Evolutionary conservation across 2,329 filamentous ascomycete species (phyloP).

Genomic region (Torrubiella hemipterigena): DNA sequence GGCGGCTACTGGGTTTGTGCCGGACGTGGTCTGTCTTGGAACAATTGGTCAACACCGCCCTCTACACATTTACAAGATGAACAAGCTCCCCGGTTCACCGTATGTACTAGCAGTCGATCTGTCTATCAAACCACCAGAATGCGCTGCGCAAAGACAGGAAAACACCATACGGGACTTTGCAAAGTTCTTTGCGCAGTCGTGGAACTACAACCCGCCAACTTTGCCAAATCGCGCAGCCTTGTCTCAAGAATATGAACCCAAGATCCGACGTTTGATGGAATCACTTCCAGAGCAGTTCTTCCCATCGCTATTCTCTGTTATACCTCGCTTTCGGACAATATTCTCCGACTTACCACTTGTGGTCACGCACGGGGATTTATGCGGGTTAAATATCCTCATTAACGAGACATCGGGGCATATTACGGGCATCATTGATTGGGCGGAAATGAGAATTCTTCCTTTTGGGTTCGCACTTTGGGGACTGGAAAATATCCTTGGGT

Average conservation of each 20-base stretch:
- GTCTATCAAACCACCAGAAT: conserved; percentile 2
- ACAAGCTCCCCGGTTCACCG: conserved; percentile 7
- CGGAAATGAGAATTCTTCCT: conserved; percentile 13
- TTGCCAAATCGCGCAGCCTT: conserved; percentile 1
- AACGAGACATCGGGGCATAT: conserved; percentile 13
- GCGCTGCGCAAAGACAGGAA: conserved; percentile 2
- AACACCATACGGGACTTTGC: conserved; percentile 6
- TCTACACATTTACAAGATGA: conserved; percentile 9
- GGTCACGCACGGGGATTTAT: conserved; percentile 15
- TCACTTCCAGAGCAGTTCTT: conserved; percentile 5
- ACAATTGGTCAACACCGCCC: conserved; percentile 5
- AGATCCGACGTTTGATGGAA: conserved; percentile 3
- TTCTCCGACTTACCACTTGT: conserved; percentile 9
- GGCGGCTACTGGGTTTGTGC: conserved; percentile 4
- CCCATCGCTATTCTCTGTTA: conserved; percentile 2
- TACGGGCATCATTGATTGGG: conserved; percentile 19
- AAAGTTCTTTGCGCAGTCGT: conserved; percentile 10
- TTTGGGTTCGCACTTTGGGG: conserved; percentile 18
- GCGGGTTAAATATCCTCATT: conserved; percentile 16
- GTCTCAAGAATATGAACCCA: conserved; percentile 5
- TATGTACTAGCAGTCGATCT: conserved; percentile 6
- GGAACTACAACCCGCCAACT: conserved; percentile 4
- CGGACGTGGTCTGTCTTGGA: conserved; percentile 6
- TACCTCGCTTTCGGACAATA: conserved; percentile 8
- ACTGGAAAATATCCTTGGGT: conserved; percentile 13